Evolutionary conservation across 495 filamentous ascomycete species (phyloP).

Genomic region (Darksidea phi): DNA sequence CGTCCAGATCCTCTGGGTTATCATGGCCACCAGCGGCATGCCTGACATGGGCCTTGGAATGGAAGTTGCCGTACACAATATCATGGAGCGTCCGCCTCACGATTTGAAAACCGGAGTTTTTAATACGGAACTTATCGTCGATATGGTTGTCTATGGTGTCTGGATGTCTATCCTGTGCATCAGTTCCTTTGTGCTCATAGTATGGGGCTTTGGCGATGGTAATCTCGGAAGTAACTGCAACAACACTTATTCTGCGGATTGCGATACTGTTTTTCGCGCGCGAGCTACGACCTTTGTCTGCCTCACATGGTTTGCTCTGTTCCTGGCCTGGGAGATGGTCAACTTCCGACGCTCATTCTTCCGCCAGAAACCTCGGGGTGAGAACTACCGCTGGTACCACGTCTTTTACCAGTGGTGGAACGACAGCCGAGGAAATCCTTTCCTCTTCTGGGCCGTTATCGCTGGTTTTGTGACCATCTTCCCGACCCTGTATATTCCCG

Average conservation of each 20-base stretch:
- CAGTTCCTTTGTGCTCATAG: constrained; percentile 63
- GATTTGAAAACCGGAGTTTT: constrained; percentile 8
- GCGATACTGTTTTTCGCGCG: constrained; percentile 56
- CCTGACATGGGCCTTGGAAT: constrained; percentile 7
- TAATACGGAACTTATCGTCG: constrained; percentile 33
- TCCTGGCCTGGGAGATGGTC: constrained; percentile 50
- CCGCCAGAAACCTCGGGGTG: constrained; percentile 5
- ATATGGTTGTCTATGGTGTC: constrained; percentile 68
- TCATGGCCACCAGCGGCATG: constrained; percentile 41
- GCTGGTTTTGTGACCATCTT: constrained; percentile 62
- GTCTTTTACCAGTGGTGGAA: constrained; percentile 6
- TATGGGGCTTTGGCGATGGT: constrained; percentile 62
- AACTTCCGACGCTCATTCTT: constrained; percentile 17
- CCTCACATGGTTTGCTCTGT: constrained; percentile 65
- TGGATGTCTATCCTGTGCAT: constrained; percentile 65
- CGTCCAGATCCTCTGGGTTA: constrained; percentile 74
- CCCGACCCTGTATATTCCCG: constrained; percentile 66
- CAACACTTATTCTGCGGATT: constrained; percentile 45
- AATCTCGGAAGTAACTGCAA: constrained; percentile 65
- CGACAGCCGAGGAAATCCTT: constrained; percentile 51
- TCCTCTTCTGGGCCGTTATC: constrained; percentile 68
- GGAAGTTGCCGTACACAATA: constrained; percentile 1
- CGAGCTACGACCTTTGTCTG: constrained; percentile 71
- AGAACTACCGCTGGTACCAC: constrained; percentile 8
- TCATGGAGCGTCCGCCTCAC: constrained; percentile 6